These are phyloP conservation scores for Globisporangium lucens DNA, from an alignment of 352 stramenopile genomes.

Conservation along the genomic window DNA sequence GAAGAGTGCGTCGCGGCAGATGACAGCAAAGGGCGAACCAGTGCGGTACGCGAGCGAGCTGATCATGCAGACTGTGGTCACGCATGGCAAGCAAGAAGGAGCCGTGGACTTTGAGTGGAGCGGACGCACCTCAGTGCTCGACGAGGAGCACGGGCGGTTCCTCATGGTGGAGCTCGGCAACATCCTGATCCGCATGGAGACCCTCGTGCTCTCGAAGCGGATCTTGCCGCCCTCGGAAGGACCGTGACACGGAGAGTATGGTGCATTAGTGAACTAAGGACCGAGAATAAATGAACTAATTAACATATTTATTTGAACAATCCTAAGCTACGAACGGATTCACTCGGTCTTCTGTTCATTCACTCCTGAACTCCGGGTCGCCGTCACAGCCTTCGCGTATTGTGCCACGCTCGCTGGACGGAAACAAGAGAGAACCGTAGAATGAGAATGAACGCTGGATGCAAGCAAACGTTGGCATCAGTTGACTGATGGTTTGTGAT, in stretches of 20 bases:
- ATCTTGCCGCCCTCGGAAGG: background rate
- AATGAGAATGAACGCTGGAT: background rate
- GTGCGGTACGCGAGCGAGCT: background rate
- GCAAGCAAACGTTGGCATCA: too few relatives aligned
- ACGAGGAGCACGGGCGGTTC: background rate
- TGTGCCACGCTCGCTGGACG: background rate
- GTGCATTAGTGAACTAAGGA: background rate
- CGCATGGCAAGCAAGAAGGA: background rate
- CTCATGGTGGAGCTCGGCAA: constrained; percentile 1
- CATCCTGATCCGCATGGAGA: background rate
- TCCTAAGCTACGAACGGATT: background rate
- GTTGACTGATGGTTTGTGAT: too few relatives aligned
- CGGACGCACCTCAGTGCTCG: background rate
- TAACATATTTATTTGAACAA: background rate
- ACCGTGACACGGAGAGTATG: background rate
- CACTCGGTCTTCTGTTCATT: background rate
- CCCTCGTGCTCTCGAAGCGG: background rate
- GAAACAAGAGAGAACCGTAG: background rate
- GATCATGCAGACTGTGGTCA: background rate
- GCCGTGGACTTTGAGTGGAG: background rate
- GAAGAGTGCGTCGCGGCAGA: background rate
- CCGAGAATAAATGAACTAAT: background rate
- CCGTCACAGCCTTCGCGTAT: background rate
- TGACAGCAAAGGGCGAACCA: background rate
- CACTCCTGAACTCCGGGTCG: background rate